Conservation (phyloP, 768 basidiomycete genomes). For the Solioccasus polychromus region DNA sequence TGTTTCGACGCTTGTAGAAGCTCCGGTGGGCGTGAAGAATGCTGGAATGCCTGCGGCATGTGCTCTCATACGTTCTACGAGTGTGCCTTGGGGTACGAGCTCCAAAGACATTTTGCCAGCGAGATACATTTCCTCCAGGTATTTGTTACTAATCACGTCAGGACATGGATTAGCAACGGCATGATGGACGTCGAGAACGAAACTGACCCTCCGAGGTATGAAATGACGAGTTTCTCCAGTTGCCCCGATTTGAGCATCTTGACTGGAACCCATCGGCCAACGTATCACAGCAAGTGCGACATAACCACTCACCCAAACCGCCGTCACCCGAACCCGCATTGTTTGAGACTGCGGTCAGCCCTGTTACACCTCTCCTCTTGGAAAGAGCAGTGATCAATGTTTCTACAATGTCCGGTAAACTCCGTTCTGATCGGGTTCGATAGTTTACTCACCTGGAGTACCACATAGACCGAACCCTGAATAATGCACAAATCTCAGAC, state of each 20-base stretch:
- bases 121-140: conserved; percentile 77
- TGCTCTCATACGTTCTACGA: conserved; percentile 84
- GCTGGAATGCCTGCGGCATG: conserved; percentile 85
- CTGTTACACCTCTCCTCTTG: conserved; percentile 62
- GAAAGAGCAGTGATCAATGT: conserved; percentile 75
- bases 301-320: conserved; percentile 54
- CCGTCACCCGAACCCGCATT: conserved; percentile 71
- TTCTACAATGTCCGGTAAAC: conserved; percentile 40
- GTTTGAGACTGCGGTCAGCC: conserved; percentile 80
- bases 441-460: conserved; percentile 58
- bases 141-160: conserved; percentile 71
- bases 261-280: conserved; percentile 38
- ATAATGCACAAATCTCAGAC: background rate
- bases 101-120: conserved; percentile 79
- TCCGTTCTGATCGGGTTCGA: background rate
- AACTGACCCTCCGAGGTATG: conserved; percentile 77
- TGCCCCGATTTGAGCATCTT: conserved; percentile 71
- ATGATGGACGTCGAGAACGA: background rate
- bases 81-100: conserved; percentile 85
- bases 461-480: conserved; percentile 88
- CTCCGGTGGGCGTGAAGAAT: conserved; percentile 86
- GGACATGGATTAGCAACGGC: background rate
- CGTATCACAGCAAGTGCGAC: background rate
- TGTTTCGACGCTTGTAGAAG: conserved; percentile 71
- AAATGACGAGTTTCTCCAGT: conserved; percentile 77